Percentiles rank a stretch among this genome's conserved stretches.
Evolutionary conservation across 495 filamentous ascomycete genomes (phyloP).

Genomic region (Aspergillus sparsus): DNA sequence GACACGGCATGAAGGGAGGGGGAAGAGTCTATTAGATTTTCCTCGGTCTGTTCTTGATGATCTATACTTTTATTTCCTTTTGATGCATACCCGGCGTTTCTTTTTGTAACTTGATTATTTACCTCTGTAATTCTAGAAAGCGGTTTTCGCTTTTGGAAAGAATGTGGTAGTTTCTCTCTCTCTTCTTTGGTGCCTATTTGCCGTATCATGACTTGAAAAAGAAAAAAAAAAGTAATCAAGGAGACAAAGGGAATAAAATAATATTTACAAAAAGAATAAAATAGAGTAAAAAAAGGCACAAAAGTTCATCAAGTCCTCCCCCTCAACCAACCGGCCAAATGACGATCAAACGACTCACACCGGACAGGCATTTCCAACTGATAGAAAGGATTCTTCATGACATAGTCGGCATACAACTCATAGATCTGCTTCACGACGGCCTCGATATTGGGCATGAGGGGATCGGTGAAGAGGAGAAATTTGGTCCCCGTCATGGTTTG

Average conservation of each 20-base stretch:
- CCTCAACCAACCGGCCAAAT: constrained; percentile 58
- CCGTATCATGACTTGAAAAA: constrained; percentile 1
- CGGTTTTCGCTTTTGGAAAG: constrained; percentile 21
- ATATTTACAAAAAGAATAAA: constrained; percentile 6
- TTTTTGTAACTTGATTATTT: constrained; percentile 19
- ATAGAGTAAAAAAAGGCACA: constrained; percentile 1
- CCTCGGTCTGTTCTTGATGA: neutral
- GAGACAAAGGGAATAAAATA: constrained; percentile 7
- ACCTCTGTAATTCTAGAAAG: constrained; percentile 33
- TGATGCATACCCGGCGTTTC: constrained; percentile 53
- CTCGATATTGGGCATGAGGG: constrained; percentile 84
- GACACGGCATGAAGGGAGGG: constrained; percentile 43
- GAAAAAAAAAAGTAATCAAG: constrained; percentile 8
- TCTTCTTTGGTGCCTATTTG: constrained; percentile 13
- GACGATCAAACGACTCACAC: constrained; percentile 91
- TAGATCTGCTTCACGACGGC: constrained; percentile 79
- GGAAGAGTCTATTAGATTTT: constrained; percentile 3
- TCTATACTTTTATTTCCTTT: constrained; percentile 21
- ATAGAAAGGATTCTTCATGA: constrained; percentile 99
- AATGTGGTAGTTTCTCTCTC: constrained; percentile 7
- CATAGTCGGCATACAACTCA: constrained; percentile 93
- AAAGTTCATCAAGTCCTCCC: constrained; percentile 31
- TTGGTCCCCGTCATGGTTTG: constrained; percentile 92
- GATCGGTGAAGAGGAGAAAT: constrained; percentile 94
- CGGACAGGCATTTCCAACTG: constrained; percentile 95